Evolutionary conservation across 2,329 filamentous ascomycete species (phyloP), one percentile per base, ranked within the genome.

Genomic region (Colletotrichum sublineola): DNA sequence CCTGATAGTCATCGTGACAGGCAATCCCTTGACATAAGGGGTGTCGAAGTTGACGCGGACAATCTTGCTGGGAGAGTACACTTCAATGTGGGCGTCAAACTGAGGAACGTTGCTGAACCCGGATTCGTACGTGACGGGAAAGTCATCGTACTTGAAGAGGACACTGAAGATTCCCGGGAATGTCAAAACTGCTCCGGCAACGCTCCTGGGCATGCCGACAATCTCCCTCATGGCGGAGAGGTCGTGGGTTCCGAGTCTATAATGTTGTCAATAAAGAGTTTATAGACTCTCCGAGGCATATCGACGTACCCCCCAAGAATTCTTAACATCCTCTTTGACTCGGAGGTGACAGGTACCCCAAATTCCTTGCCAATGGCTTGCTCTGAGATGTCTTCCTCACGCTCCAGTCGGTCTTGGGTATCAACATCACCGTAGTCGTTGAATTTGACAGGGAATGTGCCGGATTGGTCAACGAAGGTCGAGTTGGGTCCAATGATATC

Each of bases 21-120:
- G 85, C 1, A 89, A 78, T 0, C 85, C 88, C 74, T 88, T 89
- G n/a, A 90, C 81, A 68, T 86, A 90, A 0, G 89, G 89, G 0
- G 87, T 86, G 68, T 91, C 87, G 74, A 87, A 90, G 46, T 86
- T 77, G 14, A 91, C 81, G 1, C 80, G 83, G 0, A 91, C 85
- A 0, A 84, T 86, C 79, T 91, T 91, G 8, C 83, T 80, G 20
- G 81, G 77, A 0, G 85, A 85, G 74, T 89, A 91, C 0, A 91
- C 81, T 3, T 85, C 85, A 8, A 89, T 77, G 55, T 85, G 82
- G 0, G 87, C 86, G 66, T 89, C 87, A 62, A 89, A 89, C 0
- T 79, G 75, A 0, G 88, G 87, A 0, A 92, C 84, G 0, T 78
- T 76, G 74, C 88, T 84, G 31, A 90, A 81, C 0, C 89, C 89